A percentile compares a stretch with the other conserved stretches of the same genome.
These are phyloP conservation scores for Boletales sp. DNA, from an alignment of 768 basidiomycete genomes.

Conservation along the genomic window DNA sequence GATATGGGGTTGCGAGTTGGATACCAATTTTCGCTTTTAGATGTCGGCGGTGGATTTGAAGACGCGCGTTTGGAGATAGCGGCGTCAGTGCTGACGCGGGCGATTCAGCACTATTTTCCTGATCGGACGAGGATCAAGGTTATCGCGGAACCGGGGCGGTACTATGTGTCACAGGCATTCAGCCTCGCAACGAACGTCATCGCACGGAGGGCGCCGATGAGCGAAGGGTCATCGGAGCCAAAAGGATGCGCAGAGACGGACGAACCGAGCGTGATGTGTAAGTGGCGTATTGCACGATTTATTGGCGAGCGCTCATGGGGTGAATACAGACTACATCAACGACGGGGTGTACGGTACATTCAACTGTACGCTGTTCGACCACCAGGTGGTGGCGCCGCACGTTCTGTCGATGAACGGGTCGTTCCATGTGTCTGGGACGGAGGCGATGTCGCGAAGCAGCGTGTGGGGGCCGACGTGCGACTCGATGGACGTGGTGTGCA, in stretches of 20 bases:
- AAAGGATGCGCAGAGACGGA: constrained; percentile 28
- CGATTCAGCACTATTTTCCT: constrained; percentile 80
- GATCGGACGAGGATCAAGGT: constrained; percentile 63
- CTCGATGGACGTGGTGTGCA: constrained; percentile 89
- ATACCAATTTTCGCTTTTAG: constrained; percentile 79
- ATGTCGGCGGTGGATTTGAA: constrained; percentile 97
- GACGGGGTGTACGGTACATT: constrained; percentile 98
- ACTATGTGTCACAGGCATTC: constrained; percentile 91
- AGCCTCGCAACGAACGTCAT: constrained; percentile 92
- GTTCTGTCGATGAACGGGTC: constrained; percentile 69
- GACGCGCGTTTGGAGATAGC: constrained; percentile 80
- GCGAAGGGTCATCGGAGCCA: constrained; percentile 20
- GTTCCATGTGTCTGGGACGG: constrained; percentile 40
- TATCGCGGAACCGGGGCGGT: constrained; percentile 95
- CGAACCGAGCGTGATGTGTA: constrained; percentile 81
- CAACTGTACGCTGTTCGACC: constrained; percentile 97
- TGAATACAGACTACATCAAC: constrained; percentile 88
- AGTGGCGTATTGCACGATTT: constrained; percentile 35
- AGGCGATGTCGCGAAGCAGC: constrained; percentile 53
- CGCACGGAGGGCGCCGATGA: constrained; percentile 68
- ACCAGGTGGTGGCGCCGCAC: constrained; percentile 85
- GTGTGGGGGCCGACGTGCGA: constrained; percentile 99
- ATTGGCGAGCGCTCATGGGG: constrained; percentile 1
- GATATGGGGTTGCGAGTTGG: constrained; percentile 82
- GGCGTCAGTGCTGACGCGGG: constrained; percentile 62